These are phyloP conservation scores for Linum usitatissimum DNA, from an alignment of 345 rosid species.

Conservation along the genomic window DNA sequence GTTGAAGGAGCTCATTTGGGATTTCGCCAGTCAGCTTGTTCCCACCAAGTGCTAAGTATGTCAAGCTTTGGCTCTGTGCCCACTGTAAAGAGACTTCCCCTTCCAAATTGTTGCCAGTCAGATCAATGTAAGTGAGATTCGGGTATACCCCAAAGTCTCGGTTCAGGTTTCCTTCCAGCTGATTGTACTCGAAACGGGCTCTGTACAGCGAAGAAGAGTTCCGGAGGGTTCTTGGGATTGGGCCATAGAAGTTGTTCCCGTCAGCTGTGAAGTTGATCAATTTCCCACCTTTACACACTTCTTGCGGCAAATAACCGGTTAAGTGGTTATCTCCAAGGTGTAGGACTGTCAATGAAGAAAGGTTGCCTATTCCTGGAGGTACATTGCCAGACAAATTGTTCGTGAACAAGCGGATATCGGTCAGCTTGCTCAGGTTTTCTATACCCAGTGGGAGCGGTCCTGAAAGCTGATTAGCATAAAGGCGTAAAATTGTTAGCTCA, in stretches of 20 bases:
- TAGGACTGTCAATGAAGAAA: constrained; percentile 14
- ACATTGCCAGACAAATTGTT: constrained; percentile 21
- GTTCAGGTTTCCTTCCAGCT: constrained; percentile 17
- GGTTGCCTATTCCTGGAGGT: constrained; percentile 20
- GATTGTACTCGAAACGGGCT: constrained; percentile 23
- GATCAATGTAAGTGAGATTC: constrained; percentile 23
- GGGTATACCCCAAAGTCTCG: constrained; percentile 24
- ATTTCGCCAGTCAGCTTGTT: constrained; percentile 17
- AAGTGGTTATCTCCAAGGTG: constrained; percentile 20
- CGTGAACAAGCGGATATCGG: constrained; percentile 1
- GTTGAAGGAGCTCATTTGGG: constrained; percentile 14
- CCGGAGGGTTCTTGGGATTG: constrained; percentile 21
- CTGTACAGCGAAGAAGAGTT: constrained; percentile 18
- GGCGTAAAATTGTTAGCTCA: constrained; percentile 9
- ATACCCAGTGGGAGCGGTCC: constrained; percentile 16
- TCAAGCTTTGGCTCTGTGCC: constrained; percentile 20
- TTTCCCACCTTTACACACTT: constrained; percentile 18
- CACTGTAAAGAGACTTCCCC: constrained; percentile 25
- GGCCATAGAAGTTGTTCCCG: constrained; percentile 22
- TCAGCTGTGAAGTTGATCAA: constrained; percentile 18
- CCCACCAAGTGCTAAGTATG: constrained; percentile 9
- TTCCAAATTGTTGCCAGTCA: constrained; percentile 20
- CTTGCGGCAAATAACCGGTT: constrained; percentile 19
- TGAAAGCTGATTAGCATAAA: constrained; percentile 10
- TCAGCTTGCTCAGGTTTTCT: constrained; percentile 14